Percentiles rank a stretch among this genome's conserved stretches.
Conservation (phyloP, 768 basidiomycete species). For the Xerocomellus dryophilus region DNA sequence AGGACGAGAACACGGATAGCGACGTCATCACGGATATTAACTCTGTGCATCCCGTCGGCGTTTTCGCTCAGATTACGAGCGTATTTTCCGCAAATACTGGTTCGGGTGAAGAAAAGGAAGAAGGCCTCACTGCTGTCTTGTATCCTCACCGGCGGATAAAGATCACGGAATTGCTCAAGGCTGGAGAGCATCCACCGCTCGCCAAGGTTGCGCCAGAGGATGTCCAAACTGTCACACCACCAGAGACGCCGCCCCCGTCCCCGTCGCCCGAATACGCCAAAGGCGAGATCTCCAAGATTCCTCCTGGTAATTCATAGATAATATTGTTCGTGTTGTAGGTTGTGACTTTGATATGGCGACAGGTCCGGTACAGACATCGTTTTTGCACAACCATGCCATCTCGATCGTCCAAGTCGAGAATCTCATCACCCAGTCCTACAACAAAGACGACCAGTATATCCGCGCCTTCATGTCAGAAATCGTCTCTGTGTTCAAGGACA, state of each 20-base stretch:
- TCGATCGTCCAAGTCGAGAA: conserved; percentile 91
- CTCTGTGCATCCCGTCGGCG: conserved; percentile 89
- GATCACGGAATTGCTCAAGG: conserved; percentile 83
- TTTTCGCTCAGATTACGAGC: conserved; percentile 96
- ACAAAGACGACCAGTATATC: conserved; percentile 92
- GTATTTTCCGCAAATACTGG: conserved; percentile 66
- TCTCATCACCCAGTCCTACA: conserved; percentile 74
- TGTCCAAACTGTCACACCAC: conserved; percentile 43
- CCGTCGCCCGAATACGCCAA: conserved; percentile 20
- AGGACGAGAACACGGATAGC: conserved; percentile 89
- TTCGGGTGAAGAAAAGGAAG: conserved; percentile 67
- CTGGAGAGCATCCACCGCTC: conserved; percentile 42
- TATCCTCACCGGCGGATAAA: conserved; percentile 90
- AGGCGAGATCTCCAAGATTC: conserved; percentile 23
- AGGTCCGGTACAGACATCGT: conserved; percentile 78
- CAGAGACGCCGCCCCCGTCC: conserved; percentile 37
- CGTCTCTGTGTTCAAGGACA: conserved; percentile 96
- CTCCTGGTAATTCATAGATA: conserved; percentile 17
- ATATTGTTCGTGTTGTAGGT: not conserved
- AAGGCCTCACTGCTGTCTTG: conserved; percentile 90
- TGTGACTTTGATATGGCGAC: conserved; percentile 6
- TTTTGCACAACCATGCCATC: conserved; percentile 75
- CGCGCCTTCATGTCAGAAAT: conserved; percentile 97
- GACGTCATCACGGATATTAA: conserved; percentile 88
- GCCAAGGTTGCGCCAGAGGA: conserved; percentile 40